A percentile compares a stretch with the other conserved stretches of the same genome.
Conservation (phyloP, 1,284 basidiomycete species). For the Tylopilus sp. region DNA sequence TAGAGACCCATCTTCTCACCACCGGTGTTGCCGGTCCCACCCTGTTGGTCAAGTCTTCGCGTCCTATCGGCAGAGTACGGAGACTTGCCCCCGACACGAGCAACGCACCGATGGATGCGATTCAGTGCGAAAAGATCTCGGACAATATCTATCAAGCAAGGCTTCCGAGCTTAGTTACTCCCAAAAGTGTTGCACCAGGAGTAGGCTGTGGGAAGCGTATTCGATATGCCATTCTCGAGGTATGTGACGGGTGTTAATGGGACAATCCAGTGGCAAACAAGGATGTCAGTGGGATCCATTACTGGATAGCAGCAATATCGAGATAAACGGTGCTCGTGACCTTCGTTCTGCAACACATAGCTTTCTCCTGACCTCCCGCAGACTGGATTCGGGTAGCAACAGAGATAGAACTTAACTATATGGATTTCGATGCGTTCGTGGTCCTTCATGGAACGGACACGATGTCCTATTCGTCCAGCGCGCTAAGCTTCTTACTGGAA, state of each 20-base stretch:
- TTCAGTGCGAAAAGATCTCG: conserved; percentile 48
- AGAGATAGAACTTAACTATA: conserved; percentile 89
- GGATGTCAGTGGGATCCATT: conserved; percentile 72
- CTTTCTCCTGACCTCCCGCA: conserved; percentile 27
- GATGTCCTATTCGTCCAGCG: conserved; percentile 86
- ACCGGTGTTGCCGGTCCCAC: conserved; percentile 43
- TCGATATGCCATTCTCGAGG: conserved; percentile 78
- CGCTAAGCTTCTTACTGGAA: conserved; percentile 85
- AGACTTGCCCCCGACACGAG: conserved; percentile 35
- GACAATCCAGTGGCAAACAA: conserved; percentile 7
- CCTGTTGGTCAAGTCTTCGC: conserved; percentile 66
- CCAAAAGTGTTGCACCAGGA: conserved; percentile 61
- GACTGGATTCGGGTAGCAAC: conserved; percentile 89
- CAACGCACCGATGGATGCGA: conserved; percentile 30
- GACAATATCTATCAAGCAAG: conserved; percentile 66
- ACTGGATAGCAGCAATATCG: conserved; percentile 86
- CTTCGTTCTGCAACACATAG: background rate
- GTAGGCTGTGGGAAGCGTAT: conserved; percentile 62
- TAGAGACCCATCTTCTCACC: conserved; percentile 8
- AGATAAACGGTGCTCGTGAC: conserved; percentile 56
- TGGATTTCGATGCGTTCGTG: conserved; percentile 83
- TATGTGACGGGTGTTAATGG: conserved; percentile 31
- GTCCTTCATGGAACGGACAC: conserved; percentile 93
- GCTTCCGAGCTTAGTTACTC: conserved; percentile 73
- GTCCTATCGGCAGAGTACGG: conserved; percentile 54